Evolutionary conservation across 108 stramenopile species (phyloP).

Genomic region (Stephanodiscus triporus): DNA sequence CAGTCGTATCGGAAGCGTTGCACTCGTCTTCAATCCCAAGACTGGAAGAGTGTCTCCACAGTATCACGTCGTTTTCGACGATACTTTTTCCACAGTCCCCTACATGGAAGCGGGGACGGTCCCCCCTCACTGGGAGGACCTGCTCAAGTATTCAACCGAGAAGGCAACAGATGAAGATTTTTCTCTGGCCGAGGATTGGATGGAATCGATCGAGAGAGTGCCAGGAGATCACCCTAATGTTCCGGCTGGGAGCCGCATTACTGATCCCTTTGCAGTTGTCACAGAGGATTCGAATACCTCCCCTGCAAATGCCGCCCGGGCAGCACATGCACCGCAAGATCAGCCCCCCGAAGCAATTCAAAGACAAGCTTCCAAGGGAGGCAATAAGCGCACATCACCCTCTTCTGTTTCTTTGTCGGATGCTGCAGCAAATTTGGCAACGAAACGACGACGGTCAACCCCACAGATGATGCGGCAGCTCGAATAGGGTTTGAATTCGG

Average conservation of each 20-base stretch:
- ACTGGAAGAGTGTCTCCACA: slow-evolving; percentile 43
- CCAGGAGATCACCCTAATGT: not conserved
- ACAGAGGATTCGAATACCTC: not conserved
- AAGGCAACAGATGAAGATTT: slow-evolving; percentile 10
- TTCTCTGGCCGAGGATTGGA: not conserved
- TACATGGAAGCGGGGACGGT: slow-evolving; percentile 6
- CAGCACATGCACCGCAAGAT: not conserved
- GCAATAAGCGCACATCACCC: not conserved
- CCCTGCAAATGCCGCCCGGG: not conserved
- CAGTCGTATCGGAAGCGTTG: slow-evolving; percentile 20
- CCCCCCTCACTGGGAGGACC: slow-evolving; percentile 7
- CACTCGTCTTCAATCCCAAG: slow-evolving; percentile 22
- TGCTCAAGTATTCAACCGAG: slow-evolving; percentile 5
- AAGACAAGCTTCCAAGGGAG: slow-evolving; percentile 6
- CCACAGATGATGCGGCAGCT: not conserved
- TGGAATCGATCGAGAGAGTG: not conserved
- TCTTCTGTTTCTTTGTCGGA: not conserved
- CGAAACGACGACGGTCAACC: not conserved
- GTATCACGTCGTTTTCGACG: slow-evolving; percentile 43
- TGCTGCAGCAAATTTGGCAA: slow-evolving; percentile 1
- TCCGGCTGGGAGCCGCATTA: not conserved
- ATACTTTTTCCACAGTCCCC: slow-evolving; percentile 10
- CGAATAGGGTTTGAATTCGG: not conserved
- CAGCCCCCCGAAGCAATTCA: not conserved
- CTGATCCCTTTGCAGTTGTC: too few species aligned